These are phyloP conservation scores for Saccharomycopsis capsularis DNA, from an alignment of 805 yeast species.

Conservation along the genomic window DNA sequence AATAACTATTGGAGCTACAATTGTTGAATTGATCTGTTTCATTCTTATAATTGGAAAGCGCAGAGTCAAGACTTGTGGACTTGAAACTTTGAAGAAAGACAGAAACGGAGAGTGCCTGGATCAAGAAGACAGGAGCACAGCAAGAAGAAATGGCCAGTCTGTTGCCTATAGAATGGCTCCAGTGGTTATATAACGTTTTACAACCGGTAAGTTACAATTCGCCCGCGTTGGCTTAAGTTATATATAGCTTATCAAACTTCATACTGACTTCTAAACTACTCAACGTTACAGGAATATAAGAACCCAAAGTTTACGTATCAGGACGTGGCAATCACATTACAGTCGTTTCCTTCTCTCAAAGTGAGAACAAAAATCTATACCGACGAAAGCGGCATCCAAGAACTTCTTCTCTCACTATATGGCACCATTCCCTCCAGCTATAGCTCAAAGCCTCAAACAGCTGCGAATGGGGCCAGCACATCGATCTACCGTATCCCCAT, in stretches of 20 bases:
- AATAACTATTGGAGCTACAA: too few relatives aligned
- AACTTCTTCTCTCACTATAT: constrained; percentile 53
- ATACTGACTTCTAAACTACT: too few relatives aligned
- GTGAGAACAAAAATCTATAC: constrained; percentile 66
- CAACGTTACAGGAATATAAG: constrained; percentile 42
- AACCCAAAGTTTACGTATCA: constrained; percentile 54
- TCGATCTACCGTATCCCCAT: constrained; percentile 44
- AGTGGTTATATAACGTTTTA: constrained; percentile 54
- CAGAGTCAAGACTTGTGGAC: too few relatives aligned
- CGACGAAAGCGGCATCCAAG: constrained; percentile 48
- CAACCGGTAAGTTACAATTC: constrained; percentile 34
- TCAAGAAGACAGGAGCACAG: too few relatives aligned
- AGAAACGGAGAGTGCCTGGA: too few relatives aligned
- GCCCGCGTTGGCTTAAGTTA: too few relatives aligned
- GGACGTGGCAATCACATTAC: constrained; percentile 53
- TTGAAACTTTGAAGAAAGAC: too few relatives aligned
- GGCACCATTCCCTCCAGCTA: constrained; percentile 43
- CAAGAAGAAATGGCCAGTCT: constrained; percentile 1
- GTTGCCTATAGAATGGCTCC: constrained; percentile 39
- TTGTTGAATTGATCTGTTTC: too few relatives aligned
- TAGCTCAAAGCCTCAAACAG: too few relatives aligned
- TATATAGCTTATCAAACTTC: not conserved
- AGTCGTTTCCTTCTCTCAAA: constrained; percentile 43
- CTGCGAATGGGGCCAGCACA: too few relatives aligned
- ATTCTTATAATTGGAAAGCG: too few relatives aligned